phyloP scores from a whole-genome alignment of 768 basidiomycete species.

The Termitomyces sp. region DNA sequence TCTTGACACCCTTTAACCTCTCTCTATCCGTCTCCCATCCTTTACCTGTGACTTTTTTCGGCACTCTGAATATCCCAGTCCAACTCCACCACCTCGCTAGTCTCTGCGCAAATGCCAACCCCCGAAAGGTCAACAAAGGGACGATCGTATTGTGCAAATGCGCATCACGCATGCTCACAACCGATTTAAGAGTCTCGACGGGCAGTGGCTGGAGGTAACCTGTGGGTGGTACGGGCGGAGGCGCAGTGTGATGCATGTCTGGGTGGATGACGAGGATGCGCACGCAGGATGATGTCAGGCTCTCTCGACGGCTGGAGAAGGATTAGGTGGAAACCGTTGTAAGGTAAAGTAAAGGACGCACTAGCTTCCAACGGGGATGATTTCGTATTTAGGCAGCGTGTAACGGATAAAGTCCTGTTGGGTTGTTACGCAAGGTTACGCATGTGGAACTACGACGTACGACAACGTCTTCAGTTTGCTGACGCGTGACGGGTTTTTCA shows the following conservation, averaged over 20 bases:
- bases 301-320: constrained; percentile 42
- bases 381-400: constrained; percentile 42
- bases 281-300: constrained; percentile 28
- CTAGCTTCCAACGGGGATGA: constrained; percentile 53
- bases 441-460: constrained; percentile 21
- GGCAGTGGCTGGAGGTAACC: background rate
- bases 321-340: background rate
- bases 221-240: constrained; percentile 23
- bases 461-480: constrained; percentile 39
- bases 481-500: constrained; percentile 26
- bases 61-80: constrained; percentile 49
- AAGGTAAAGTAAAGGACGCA: constrained; percentile 25
- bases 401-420: constrained; percentile 45
- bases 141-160: constrained; percentile 31
- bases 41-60: constrained; percentile 20
- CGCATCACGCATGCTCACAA: background rate
- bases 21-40: constrained; percentile 17
- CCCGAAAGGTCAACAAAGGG: constrained; percentile 36
- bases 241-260: constrained; percentile 36
- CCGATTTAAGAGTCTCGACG: background rate
- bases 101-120: constrained; percentile 38
- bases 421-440: background rate
- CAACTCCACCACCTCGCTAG: constrained; percentile 31
- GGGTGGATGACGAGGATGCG: constrained; percentile 42
- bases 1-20: constrained; percentile 22